Evolutionary conservation across 495 filamentous ascomycete genomes (phyloP).

Genomic region (Tuber indicum): DNA sequence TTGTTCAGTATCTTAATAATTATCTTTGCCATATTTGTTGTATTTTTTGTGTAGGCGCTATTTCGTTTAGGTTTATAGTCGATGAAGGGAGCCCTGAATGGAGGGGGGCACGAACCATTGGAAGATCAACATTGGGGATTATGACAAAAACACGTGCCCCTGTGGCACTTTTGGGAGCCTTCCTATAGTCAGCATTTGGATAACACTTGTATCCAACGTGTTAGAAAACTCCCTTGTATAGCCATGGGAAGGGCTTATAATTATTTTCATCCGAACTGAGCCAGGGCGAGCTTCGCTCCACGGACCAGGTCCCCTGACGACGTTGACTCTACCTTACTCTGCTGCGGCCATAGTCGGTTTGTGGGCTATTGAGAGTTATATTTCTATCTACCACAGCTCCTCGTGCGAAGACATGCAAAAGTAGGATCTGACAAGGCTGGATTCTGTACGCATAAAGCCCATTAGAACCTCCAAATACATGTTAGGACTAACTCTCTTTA

Average conservation of each 20-base stretch:
- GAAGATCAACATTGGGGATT: constrained; percentile 82
- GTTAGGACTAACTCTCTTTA: constrained; percentile 3
- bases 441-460: constrained; percentile 80
- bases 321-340: constrained; percentile 61
- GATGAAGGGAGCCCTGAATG: neutral
- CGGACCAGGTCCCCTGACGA: constrained; percentile 69
- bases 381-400: neutral
- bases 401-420: constrained; percentile 50
- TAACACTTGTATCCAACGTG: constrained; percentile 57
- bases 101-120: constrained; percentile 55
- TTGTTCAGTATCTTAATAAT: constrained; percentile 22
- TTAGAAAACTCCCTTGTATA: neutral
- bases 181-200: constrained; percentile 73
- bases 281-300: constrained; percentile 57
- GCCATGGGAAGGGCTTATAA: constrained; percentile 54
- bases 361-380: constrained; percentile 52
- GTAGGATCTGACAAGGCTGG: constrained; percentile 78
- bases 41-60: constrained; percentile 78
- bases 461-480: constrained; percentile 62
- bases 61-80: constrained; percentile 8
- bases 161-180: constrained; percentile 76
- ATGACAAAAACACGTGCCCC: constrained; percentile 91
- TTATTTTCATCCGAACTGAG: constrained; percentile 48
- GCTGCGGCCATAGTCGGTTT: constrained; percentile 72
- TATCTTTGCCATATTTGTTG: constrained; percentile 97